Evolutionary conservation across 371 early-diverging fungal species (phyloP).

Genomic region (Mortierella polycephala): DNA sequence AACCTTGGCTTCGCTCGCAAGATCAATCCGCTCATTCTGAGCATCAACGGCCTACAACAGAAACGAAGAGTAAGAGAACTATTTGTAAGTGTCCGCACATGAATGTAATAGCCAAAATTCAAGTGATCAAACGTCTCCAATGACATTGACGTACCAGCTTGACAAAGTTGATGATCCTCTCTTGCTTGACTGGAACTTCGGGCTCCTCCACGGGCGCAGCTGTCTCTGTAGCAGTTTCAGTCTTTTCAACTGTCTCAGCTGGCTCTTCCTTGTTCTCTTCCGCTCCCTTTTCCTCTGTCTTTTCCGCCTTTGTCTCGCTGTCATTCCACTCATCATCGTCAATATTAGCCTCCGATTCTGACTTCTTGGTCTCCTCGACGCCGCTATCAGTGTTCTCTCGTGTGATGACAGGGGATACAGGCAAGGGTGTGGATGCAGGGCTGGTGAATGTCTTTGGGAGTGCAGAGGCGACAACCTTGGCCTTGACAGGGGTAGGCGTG

Average conservation of each 20-base stretch:
- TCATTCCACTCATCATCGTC: constrained; percentile 52
- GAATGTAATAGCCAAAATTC: neutral
- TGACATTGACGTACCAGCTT: constrained; percentile 61
- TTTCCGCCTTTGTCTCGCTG: constrained; percentile 6
- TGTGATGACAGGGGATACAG: constrained; percentile 35
- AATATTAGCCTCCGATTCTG: constrained; percentile 7
- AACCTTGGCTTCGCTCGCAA: constrained; percentile 59
- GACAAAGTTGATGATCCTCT: constrained; percentile 69
- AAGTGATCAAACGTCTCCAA: neutral
- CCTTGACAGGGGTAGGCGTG: constrained; percentile 3
- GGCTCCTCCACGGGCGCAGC: constrained; percentile 11
- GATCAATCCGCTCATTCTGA: constrained; percentile 66
- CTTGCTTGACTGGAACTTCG: constrained; percentile 43
- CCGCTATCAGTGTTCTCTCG: constrained; percentile 29
- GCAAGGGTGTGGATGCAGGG: constrained; percentile 50
- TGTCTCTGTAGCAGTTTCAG: constrained; percentile 6
- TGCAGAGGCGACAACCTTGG: constrained; percentile 1
- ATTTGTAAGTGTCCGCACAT: neutral
- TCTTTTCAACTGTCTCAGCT: neutral
- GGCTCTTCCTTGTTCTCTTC: constrained; percentile 2
- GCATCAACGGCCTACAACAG: constrained; percentile 48
- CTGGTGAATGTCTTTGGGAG: constrained; percentile 24
- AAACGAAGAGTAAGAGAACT: neutral
- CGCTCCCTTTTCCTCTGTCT: constrained; percentile 4
- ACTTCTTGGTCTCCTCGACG: constrained; percentile 7